Percentiles rank a stretch among this genome's conserved stretches.
Conservation (phyloP, 176 grass and related monocot species). For the Bothriochloa decipiens region DNA sequence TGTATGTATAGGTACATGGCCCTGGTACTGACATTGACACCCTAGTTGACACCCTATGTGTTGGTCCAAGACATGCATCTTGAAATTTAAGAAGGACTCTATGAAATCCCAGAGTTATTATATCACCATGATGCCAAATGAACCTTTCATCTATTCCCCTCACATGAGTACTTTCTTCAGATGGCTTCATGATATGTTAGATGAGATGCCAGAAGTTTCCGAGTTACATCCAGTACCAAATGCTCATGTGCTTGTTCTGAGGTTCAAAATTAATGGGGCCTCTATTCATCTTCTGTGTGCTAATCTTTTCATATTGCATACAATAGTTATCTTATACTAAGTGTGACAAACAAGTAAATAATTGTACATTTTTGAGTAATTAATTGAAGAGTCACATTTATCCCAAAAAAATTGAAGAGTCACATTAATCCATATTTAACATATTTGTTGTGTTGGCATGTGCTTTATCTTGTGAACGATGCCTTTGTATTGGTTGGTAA, state of each 20-base stretch:
- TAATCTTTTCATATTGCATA: conserved; percentile 23
- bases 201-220: conserved; percentile 79
- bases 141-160: neutral
- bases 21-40: conserved; percentile 90
- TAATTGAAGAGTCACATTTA: too few relatives aligned
- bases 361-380: too few relatives aligned
- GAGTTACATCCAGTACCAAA: conserved; percentile 89
- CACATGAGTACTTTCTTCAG: conserved; percentile 77
- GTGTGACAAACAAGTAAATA: too few relatives aligned
- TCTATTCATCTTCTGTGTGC: conserved; percentile 89
- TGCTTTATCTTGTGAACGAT: conserved; percentile 26
- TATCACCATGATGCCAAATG: conserved; percentile 4
- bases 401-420: too few relatives aligned
- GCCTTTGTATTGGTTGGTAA: conserved; percentile 11
- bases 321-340: too few relatives aligned
- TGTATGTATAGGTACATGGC: conserved; percentile 73
- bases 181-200: conserved; percentile 75
- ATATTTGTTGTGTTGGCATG: conserved; percentile 4
- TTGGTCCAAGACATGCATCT: conserved; percentile 78
- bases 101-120: too few relatives aligned
- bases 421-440: conserved; percentile 6
- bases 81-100: conserved; percentile 68
- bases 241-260: conserved; percentile 80
- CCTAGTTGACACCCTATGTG: conserved; percentile 86
- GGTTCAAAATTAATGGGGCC: conserved; percentile 74